Conservation (phyloP, 495 filamentous ascomycete genomes). For the Podospora sp. region DNA sequence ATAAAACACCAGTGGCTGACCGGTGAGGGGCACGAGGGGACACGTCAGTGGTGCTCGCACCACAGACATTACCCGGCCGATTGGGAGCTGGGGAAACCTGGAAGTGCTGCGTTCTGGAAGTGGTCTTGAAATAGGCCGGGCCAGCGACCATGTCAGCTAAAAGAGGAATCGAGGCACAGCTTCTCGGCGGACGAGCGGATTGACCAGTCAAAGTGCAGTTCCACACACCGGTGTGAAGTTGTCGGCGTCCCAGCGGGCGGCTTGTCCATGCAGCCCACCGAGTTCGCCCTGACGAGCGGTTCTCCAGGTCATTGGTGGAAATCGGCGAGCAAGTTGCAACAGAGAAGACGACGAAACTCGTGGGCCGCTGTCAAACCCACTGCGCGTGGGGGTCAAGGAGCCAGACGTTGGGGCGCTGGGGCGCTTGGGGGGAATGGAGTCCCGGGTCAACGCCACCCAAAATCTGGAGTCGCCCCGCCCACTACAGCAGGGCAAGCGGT, state of each 20-base stretch:
- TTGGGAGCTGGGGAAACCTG: slow-evolving; percentile 16
- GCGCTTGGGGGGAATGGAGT: neutral
- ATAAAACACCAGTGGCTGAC: neutral
- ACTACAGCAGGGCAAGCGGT: neutral
- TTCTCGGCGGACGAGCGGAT: neutral
- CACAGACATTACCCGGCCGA: neutral
- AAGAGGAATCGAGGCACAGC: neutral
- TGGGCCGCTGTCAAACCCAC: slow-evolving; percentile 1
- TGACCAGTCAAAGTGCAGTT: neutral
- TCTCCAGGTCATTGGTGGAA: neutral
- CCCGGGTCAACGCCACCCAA: neutral
- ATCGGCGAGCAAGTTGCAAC: neutral
- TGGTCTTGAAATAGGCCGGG: slow-evolving; percentile 14
- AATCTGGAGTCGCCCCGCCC: slow-evolving; percentile 1
- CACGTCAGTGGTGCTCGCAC: neutral
- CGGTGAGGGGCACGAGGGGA: neutral
- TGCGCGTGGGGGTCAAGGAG: neutral
- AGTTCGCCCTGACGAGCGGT: slow-evolving; percentile 6
- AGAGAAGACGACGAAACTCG: neutral
- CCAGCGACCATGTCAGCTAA: neutral
- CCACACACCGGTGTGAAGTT: slow-evolving; percentile 5
- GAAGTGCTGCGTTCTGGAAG: slow-evolving; percentile 4
- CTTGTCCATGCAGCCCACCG: neutral
- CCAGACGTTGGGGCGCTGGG: neutral
- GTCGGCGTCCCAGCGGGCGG: neutral